phyloP scores from a whole-genome alignment of 345 rosid genomes.

The Clarkia xantiana region DNA sequence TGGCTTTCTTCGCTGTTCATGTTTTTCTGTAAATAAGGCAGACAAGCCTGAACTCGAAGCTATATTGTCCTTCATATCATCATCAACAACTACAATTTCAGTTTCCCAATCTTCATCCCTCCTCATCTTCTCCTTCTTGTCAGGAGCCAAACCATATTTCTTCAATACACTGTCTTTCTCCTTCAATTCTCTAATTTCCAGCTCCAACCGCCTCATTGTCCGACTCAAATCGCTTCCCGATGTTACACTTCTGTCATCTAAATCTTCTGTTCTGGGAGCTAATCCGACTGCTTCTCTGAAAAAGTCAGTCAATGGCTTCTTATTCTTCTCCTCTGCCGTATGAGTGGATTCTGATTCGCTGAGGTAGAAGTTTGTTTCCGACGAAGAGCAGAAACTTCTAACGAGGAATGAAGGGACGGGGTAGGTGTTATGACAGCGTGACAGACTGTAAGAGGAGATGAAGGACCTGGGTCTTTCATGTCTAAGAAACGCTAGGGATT shows the following conservation, averaged over 20 bases:
- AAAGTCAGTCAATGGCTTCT: conserved; percentile 24
- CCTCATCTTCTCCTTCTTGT: neutral
- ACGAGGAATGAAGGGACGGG: conserved; percentile 5
- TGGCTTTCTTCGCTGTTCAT: neutral
- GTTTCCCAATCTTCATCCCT: neutral
- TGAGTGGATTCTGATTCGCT: conserved; percentile 1
- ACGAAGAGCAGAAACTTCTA: conserved; percentile 12
- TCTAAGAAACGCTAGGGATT: conserved; percentile 4
- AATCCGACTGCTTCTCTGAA: conserved; percentile 49
- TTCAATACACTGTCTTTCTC: conserved; percentile 14
- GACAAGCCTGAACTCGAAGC: conserved; percentile 2
- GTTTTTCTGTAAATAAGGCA: conserved; percentile 12
- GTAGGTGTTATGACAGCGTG: conserved; percentile 4
- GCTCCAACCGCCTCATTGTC: conserved; percentile 29
- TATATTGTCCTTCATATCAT: neutral
- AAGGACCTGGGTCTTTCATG: conserved; percentile 9
- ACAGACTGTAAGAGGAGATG: neutral
- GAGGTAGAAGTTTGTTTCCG: conserved; percentile 5
- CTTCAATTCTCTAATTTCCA: conserved; percentile 16
- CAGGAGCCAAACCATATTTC: conserved; percentile 5
- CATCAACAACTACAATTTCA: conserved; percentile 1
- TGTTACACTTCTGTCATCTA: conserved; percentile 9
- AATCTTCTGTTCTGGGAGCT: conserved; percentile 18
- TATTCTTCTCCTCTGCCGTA: conserved; percentile 1
- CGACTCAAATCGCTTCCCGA: conserved; percentile 16